Evolutionary conservation across 140 eudicot genomes (phyloP).

Genomic region (Cichorium intybus): DNA sequence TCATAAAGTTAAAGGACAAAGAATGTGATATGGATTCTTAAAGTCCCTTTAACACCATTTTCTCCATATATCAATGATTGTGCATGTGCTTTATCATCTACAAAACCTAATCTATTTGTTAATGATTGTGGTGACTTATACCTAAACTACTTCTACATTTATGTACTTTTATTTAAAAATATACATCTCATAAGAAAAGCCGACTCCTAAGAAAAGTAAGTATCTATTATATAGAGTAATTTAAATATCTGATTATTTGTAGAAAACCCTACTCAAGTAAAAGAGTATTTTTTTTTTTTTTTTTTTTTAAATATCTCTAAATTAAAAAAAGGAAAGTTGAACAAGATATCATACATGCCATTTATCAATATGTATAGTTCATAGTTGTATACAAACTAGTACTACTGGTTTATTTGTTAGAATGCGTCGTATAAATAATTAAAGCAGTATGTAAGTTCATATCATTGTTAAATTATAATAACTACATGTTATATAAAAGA

Average conservation of each 20-base stretch:
- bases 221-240: too few species aligned
- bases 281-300: too few species aligned
- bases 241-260: too few species aligned
- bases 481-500: background rate
- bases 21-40: background rate
- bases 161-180: too few species aligned
- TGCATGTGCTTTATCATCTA: background rate
- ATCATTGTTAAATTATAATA: background rate
- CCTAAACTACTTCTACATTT: background rate
- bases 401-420: too few species aligned
- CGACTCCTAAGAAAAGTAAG: too few species aligned
- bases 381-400: too few species aligned
- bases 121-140: background rate
- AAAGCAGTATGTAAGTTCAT: background rate
- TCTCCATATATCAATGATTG: constrained; percentile 1
- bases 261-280: too few species aligned
- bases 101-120: background rate
- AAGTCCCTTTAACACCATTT: constrained; percentile 5
- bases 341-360: background rate
- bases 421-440: too few species aligned
- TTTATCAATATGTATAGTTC: background rate
- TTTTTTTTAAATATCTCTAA: too few species aligned
- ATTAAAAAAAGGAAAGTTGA: too few species aligned
- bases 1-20: constrained; percentile 8
- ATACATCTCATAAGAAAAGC: too few species aligned